A percentile compares a stretch with the other conserved stretches of the same genome.
These are phyloP conservation scores for Haplographium delicatum DNA, from an alignment of 495 filamentous ascomycete species.

Conservation along the genomic window DNA sequence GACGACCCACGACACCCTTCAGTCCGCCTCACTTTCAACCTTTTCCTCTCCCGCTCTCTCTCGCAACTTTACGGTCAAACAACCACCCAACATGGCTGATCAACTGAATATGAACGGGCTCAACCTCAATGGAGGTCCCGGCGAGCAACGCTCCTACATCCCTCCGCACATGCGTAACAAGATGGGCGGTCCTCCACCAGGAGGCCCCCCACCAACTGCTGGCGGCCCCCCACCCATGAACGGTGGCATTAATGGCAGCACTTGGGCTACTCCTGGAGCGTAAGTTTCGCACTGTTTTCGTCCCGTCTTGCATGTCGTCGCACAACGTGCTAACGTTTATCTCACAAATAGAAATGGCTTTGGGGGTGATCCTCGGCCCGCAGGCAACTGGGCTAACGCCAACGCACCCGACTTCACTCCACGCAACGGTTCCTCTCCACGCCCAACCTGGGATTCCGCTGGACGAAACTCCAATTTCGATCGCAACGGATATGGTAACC, in stretches of 20 bases:
- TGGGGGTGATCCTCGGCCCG: slow-evolving; percentile 42
- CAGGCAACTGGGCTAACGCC: slow-evolving; percentile 64
- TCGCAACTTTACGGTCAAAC: slow-evolving; percentile 11
- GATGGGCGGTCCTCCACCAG: slow-evolving; percentile 32
- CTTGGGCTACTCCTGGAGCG: slow-evolving; percentile 50
- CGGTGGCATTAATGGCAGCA: slow-evolving; percentile 39
- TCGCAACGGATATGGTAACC: slow-evolving; percentile 60
- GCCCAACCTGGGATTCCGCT: slow-evolving; percentile 17
- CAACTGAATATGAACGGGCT: slow-evolving; percentile 88
- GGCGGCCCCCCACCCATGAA: slow-evolving; percentile 30
- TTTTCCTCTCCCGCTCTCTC: no score
- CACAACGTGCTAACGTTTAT: slow-evolving; percentile 8
- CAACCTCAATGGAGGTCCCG: slow-evolving; percentile 58
- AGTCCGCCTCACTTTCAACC: no score
- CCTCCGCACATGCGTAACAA: slow-evolving; percentile 85
- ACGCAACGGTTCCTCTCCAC: slow-evolving; percentile 24
- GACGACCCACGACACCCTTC: background rate
- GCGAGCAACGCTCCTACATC: slow-evolving; percentile 73
- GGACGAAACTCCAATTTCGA: slow-evolving; percentile 42
- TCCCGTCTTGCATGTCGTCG: background rate
- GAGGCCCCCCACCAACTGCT: slow-evolving; percentile 31
- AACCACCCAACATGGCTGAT: slow-evolving; percentile 68
- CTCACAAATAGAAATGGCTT: slow-evolving; percentile 29
- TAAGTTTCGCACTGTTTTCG: slow-evolving; percentile 36
- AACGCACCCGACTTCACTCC: slow-evolving; percentile 69